Conservation (phyloP, 441 rosid species). For the Jatropha podagrica region DNA sequence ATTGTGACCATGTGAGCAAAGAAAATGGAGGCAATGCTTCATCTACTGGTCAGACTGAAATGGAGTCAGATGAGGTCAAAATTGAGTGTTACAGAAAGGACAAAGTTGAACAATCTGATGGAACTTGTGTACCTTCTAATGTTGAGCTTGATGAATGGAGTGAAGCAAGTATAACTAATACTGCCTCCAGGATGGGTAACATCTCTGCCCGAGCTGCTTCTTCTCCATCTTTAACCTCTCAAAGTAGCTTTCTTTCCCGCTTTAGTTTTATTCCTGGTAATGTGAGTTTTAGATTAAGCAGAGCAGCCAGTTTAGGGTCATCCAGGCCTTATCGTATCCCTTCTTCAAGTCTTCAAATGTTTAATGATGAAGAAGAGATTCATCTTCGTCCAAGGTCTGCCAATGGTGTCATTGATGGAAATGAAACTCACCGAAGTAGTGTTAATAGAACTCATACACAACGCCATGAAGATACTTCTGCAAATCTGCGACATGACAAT, state of each 20-base stretch:
- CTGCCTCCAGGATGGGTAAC: slow-evolving; percentile 39
- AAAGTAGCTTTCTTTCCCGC: slow-evolving; percentile 68
- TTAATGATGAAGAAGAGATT: slow-evolving; percentile 40
- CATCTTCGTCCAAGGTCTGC: slow-evolving; percentile 33
- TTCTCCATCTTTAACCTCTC: slow-evolving; percentile 36
- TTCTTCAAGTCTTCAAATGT: slow-evolving; percentile 39
- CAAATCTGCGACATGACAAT: slow-evolving; percentile 20
- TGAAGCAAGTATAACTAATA: slow-evolving; percentile 36
- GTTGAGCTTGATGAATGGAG: slow-evolving; percentile 53
- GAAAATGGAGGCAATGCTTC: slow-evolving; percentile 37
- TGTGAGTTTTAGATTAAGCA: slow-evolving; percentile 65
- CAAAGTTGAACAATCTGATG: slow-evolving; percentile 39
- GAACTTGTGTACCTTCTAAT: slow-evolving; percentile 37
- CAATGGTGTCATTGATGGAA: slow-evolving; percentile 34
- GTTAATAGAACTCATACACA: slow-evolving; percentile 10
- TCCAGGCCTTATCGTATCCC: slow-evolving; percentile 58
- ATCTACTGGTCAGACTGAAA: slow-evolving; percentile 26
- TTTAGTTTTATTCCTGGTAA: slow-evolving; percentile 80
- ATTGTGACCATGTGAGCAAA: slow-evolving; percentile 30
- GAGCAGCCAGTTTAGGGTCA: slow-evolving; percentile 80
- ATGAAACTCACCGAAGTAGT: slow-evolving; percentile 34
- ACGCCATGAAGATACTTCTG: slow-evolving; percentile 24
- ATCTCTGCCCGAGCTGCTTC: slow-evolving; percentile 53
- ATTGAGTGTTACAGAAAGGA: slow-evolving; percentile 45
- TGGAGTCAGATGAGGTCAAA: slow-evolving; percentile 40